A percentile compares a stretch with the other conserved stretches of the same genome.
Conservation (phyloP, 2,329 filamentous ascomycete genomes). For the Colletotrichum sp. region DNA sequence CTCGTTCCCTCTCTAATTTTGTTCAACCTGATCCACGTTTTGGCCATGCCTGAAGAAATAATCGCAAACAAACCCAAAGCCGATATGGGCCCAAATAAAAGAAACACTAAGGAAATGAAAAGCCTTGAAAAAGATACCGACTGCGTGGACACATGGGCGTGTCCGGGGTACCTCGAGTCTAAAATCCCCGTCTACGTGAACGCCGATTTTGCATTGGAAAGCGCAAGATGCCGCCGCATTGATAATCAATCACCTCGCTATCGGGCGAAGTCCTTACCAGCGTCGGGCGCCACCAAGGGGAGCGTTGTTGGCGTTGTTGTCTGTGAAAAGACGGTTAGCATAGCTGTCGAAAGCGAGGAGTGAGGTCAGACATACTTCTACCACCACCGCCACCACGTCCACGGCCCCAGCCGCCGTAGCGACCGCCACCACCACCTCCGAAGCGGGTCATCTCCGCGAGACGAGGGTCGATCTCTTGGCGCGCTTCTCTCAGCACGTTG, state of each 20-base stretch:
- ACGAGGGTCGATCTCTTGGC: constrained; percentile 96
- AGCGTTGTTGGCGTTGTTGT: constrained; percentile 55
- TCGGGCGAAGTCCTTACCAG: constrained; percentile 44
- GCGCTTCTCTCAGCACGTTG: constrained; percentile 89
- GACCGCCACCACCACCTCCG: constrained; percentile 80
- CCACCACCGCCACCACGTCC: constrained; percentile 57
- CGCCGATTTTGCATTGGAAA: constrained; percentile 18
- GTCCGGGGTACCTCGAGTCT: constrained; percentile 9
- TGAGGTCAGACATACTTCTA: constrained; percentile 50
- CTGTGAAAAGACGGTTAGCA: constrained; percentile 34
- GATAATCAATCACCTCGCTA: background rate
- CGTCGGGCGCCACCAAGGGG: constrained; percentile 52
- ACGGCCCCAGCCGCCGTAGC: constrained; percentile 74
- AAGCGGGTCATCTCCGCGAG: constrained; percentile 96
- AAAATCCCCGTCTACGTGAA: constrained; percentile 20
- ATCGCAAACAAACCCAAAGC: constrained; percentile 8
- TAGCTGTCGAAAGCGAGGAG: constrained; percentile 14
- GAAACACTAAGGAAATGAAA: background rate
- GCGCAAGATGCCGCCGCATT: constrained; percentile 18
- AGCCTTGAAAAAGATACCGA: constrained; percentile 8
- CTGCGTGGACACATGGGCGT: background rate
- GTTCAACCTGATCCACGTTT: constrained; percentile 20
- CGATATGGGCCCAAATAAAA: constrained; percentile 1
- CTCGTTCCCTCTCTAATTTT: constrained; percentile 17
- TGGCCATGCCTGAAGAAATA: constrained; percentile 15